Conservation (phyloP, 257 asterid species). For the Nicotiana benthamiana region DNA sequence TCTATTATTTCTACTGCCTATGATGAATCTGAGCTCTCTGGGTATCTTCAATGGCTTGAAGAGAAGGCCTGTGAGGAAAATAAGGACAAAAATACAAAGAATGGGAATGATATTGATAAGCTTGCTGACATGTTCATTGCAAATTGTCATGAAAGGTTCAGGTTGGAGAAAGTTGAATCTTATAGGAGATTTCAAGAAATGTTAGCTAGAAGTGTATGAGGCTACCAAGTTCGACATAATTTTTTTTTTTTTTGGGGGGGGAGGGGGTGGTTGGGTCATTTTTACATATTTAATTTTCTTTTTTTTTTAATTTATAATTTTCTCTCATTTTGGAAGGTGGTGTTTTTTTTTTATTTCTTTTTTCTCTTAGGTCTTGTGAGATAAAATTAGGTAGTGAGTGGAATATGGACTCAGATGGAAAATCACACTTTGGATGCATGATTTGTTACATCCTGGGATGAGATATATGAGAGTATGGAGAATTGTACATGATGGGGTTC, state of each 20-base stretch:
- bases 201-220: conserved; percentile 82
- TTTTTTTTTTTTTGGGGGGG: neutral
- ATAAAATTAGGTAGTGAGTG: neutral
- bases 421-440: neutral
- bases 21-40: conserved; percentile 32
- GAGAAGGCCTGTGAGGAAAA: conserved; percentile 30
- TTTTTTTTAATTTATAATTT: neutral
- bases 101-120: conserved; percentile 49
- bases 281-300: neutral
- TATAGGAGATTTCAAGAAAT: conserved; percentile 76
- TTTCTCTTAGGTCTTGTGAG: neutral
- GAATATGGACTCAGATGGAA: neutral
- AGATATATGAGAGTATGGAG: conserved; percentile 8
- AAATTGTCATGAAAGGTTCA: conserved; percentile 69
- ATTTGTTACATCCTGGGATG: neutral
- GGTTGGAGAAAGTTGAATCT: conserved; percentile 79
- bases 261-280: too few relatives aligned
- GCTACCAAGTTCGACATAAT: neutral
- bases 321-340: neutral
- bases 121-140: conserved; percentile 89
- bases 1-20: conserved; percentile 16
- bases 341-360: neutral
- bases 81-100: neutral
- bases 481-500: conserved; percentile 14
- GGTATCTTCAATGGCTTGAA: conserved; percentile 78